Base-by-base conservation (phyloP, 768 basidiomycete genomes). In the Suillus brevipes region DNA sequence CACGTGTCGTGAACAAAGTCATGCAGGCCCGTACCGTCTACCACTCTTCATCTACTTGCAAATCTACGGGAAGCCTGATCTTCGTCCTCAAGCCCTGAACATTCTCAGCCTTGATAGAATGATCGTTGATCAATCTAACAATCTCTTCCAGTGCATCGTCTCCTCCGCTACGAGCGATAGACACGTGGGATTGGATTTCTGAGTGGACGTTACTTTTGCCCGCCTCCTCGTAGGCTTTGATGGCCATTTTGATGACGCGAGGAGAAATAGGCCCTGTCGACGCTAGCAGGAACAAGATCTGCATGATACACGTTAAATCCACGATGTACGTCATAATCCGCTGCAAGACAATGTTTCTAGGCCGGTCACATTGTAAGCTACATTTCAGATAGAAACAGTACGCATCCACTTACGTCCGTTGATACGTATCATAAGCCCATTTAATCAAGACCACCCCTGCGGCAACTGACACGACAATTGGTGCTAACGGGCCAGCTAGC, bases 321-420 rank as follows among this genome's bases (percentile, higher is more conserved):
- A 73, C 65, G 45, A 74, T 73, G 55, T 74, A 74, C 28, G 67
- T 66, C 64, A 74, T 74, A 10, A 70, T 56, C 28, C 64, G 69
- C 52, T 14, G 20, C 67, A 65, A 28, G 66, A 42, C 23, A 64
- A 50, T 23, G 34, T 55, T 8, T 37, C 25, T 34, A 28, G 7
- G 43, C 61, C 47, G 59, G 53, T 42, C 49, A 7, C 49, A 13
- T 2, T 37, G 18, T 43, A 42, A 34, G 18, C 6, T 14, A 28
- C 14, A 3, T 56, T 37, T 34, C 25, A 47, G 61, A 37, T 47
- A 31, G 52, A 28, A n/a, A 43, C 6, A 18, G 1, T 38, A 43
- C 28, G 28, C 14, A 20, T 42, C 3, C 20, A 56, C 65, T 62
- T 18, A 65, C 65, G 65, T 53, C 50, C 34, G 52, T 49, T 65